Base-by-base conservation (phyloP, 2,329 filamentous ascomycete genomes). In the Pestalotiopsis sp. region DNA sequence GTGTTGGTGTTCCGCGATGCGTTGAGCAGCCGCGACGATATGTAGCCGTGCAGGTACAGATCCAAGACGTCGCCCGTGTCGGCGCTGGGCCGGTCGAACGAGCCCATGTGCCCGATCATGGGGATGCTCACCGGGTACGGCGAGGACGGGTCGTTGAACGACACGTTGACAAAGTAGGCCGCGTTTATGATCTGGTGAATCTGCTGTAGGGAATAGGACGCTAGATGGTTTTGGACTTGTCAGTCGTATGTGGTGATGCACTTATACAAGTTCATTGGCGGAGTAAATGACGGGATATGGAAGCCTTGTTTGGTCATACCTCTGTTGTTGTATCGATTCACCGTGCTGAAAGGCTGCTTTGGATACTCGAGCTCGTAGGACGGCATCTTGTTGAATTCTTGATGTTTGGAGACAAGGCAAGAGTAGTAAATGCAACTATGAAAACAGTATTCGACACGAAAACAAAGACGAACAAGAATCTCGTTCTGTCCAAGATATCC, bases 91-190 rank as follows among this genome's bases (percentile, higher is more conserved):
- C 83, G 81, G 9, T 84, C 84, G 77, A 91, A 96, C 27, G 90
- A 92, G 13, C 90, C 92, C 86, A 96, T 92, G 74, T 93, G 90
- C 65, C 93, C 93, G 74, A 97, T 93, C 93, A 97, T 95, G 70
- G 94, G 94, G 2, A 97, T 85, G 66, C 91, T 90, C 65, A 89
- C 88, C 3, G 93, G 93, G 76, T 95, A 96, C 1, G 92, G 90
- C 66, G 90, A 88, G 59, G 84, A 81, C 0, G 86, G 82, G 4
- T 85, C 81, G 64, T 86, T 88, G 85, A 97, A 97, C 71, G 93
- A 94, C 74, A 97, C 90, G 81, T 97, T 91, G 17, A 96, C 85
- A 64, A 97, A 87, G 49, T 88, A 89, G n/a, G 88, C 87, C 23
- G 85, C 84, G 80, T 95, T 94, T 80, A 97, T 84, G 75, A 97